A percentile compares a stretch with the other conserved stretches of the same genome.
Conservation (phyloP, 768 basidiomycete species). For the Panaeolus papilionaceus region DNA sequence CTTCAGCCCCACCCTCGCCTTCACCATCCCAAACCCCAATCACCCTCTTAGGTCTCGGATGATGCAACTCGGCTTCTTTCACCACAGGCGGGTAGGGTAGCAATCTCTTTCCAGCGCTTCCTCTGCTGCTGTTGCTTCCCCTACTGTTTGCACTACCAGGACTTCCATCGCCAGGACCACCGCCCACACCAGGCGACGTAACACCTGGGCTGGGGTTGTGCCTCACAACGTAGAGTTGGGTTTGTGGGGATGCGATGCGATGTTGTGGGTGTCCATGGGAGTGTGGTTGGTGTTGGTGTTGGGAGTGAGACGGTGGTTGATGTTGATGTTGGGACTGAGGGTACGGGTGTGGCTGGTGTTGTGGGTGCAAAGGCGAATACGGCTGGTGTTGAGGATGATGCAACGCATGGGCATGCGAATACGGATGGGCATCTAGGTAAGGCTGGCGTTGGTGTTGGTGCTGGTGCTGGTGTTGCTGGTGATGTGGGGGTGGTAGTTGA, state of each 20-base stretch:
- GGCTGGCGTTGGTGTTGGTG: neutral
- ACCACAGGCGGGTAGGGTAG: constrained; percentile 33
- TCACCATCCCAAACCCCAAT: constrained; percentile 24
- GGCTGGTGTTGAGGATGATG: constrained; percentile 2
- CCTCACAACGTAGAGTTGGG: constrained; percentile 27
- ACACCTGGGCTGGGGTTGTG: constrained; percentile 23
- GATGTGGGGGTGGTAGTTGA: neutral
- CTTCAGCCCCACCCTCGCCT: neutral
- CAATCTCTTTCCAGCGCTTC: constrained; percentile 19
- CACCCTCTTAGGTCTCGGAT: constrained; percentile 31
- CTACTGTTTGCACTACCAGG: constrained; percentile 5
- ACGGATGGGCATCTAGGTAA: neutral
- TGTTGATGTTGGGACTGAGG: neutral
- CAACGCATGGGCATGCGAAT: too few species aligned
- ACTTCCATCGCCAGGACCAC: neutral
- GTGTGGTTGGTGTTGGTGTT: neutral
- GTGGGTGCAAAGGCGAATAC: neutral
- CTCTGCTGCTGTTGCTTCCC: neutral
- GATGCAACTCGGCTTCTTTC: constrained; percentile 28
- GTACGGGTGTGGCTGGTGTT: constrained; percentile 5
- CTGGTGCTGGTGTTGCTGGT: neutral
- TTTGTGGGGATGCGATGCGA: constrained; percentile 22
- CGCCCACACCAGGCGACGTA: neutral
- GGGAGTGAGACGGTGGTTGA: neutral
- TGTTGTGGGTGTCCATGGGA: neutral